Base-by-base conservation (phyloP, 2,329 filamentous ascomycete species). In the Huntiella moniliformis region DNA sequence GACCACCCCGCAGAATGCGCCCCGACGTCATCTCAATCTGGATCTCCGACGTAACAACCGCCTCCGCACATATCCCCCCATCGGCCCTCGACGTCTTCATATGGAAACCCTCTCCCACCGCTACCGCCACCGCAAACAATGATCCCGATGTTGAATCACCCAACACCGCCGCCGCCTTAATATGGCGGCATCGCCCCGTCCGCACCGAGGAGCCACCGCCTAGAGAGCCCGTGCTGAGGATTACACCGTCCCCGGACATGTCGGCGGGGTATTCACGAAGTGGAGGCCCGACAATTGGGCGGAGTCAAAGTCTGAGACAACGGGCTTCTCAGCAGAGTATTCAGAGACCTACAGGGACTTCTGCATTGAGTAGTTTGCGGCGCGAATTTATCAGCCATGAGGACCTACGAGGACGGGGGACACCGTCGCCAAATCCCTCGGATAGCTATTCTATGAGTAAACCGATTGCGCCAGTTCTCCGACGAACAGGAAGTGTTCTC, bases 371-470 rank as follows among this genome's bases (percentile, higher is more conserved):
- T 28, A 28, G 22, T 7, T 31, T 49, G 22, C 43, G 47, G 22
- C 41, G 41, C 16, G 47, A 49, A 39, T 49, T 49, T 36, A 49
- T 33, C 17, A 45, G 34, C 10, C 47, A 49, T 42, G 47, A 49
- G 6, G 45, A 46, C 15, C 12, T 46, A n/a, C 38, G 38, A 13
- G 13, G 32, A 13, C 45, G 45, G 8, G 45, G 45, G 32, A 36
- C 38, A 3, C 45, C 45, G 28, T 46, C 45, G 32, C 45, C 38
- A 6, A 36, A 28, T n/a, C 34, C 43, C 7, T 18, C 13, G n/a
- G 28, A 7, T 35, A 32, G 33, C 8, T 16, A 28, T 28, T 28
- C 22, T 28, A 28, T 28, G 22, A 28, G 22, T 28, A 28, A 28
- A 28, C 22, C 22, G 22, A 28, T 28, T 8, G 22, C 22, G 22